Conservation (phyloP, 257 asterid species). For the Galeopsis tetrahit region DNA sequence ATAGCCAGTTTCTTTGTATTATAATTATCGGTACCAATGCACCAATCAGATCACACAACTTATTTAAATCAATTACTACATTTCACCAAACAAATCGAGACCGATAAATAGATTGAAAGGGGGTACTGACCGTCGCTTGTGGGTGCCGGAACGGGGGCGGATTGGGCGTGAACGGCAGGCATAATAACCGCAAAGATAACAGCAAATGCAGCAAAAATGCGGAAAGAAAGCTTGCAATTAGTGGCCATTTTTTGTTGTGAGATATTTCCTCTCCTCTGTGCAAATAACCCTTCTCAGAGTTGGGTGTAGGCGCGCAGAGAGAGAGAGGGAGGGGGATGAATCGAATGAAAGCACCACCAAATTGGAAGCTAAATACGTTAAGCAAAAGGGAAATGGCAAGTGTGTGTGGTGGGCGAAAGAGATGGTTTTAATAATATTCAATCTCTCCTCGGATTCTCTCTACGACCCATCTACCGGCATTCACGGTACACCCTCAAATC, state of each 20-base stretch:
- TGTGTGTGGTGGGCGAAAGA: constrained; percentile 30
- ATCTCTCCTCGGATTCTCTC: constrained; percentile 31
- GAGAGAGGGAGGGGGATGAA: constrained; percentile 21
- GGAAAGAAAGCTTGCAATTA: constrained; percentile 40
- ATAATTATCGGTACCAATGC: not conserved
- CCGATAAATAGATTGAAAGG: not conserved
- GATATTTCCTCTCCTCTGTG: constrained; percentile 35
- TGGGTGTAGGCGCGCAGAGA: constrained; percentile 32
- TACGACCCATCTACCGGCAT: constrained; percentile 17
- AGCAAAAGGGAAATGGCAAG: constrained; percentile 35
- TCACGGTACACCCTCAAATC: constrained; percentile 28
- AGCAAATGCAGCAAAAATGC: constrained; percentile 47
- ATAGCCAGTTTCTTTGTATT: constrained; percentile 3
- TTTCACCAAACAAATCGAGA: not conserved
- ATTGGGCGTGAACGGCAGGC: constrained; percentile 59
- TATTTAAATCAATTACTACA: not conserved
- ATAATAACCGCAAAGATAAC: constrained; percentile 49
- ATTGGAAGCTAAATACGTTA: constrained; percentile 15
- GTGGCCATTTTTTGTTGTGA: constrained; percentile 41
- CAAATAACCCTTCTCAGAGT: constrained; percentile 9
- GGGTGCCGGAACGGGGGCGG: constrained; percentile 75
- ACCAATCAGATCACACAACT: not conserved
- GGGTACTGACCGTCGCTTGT: constrained; percentile 61
- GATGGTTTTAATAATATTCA: constrained; percentile 28
- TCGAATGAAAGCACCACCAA: constrained; percentile 22